phyloP scores from a whole-genome alignment of 495 filamentous ascomycete species.

The Tricharina praecox region DNA sequence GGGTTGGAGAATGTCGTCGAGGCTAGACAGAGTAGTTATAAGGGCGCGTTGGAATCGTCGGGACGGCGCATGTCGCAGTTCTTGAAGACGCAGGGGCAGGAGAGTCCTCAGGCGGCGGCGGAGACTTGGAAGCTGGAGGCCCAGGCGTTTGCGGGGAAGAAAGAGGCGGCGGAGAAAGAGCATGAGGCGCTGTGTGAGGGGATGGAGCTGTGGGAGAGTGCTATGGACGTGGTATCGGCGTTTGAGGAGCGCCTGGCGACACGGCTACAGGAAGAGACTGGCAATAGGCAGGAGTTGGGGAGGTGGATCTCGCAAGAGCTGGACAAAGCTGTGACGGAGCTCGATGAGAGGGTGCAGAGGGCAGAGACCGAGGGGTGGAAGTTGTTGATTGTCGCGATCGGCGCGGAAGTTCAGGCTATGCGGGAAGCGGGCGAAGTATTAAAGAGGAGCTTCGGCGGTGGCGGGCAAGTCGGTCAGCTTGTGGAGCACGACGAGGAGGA shows the following conservation, averaged over 20 bases:
- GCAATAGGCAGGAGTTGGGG: constrained; percentile 27
- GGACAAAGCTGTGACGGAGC: constrained; percentile 36
- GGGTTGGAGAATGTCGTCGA: constrained; percentile 35
- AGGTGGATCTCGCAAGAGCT: constrained; percentile 38
- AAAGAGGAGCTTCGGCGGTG: constrained; percentile 31
- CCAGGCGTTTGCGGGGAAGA: constrained; percentile 38
- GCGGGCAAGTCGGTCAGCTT: too few species aligned
- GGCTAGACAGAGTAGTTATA: constrained; percentile 19
- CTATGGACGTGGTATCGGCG: constrained; percentile 41
- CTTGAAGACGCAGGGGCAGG: constrained; percentile 10
- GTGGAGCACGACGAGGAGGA: too few species aligned
- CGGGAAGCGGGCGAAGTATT: constrained; percentile 51
- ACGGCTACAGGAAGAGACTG: constrained; percentile 31
- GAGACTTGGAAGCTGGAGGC: constrained; percentile 47
- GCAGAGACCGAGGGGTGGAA: constrained; percentile 64
- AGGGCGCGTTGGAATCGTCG: constrained; percentile 11
- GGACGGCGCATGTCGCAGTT: constrained; percentile 10
- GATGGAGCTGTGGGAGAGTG: constrained; percentile 59
- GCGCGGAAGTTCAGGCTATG: constrained; percentile 76
- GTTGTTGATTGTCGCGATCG: constrained; percentile 69
- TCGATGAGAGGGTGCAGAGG: constrained; percentile 44
- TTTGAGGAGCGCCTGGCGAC: constrained; percentile 45
- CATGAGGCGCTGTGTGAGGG: constrained; percentile 68
- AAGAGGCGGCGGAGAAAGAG: constrained; percentile 47
- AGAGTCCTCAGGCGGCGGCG: constrained; percentile 13